These are phyloP conservation scores for Diaporthe caulivora DNA, from an alignment of 2,329 filamentous ascomycete genomes.

Conservation along the genomic window DNA sequence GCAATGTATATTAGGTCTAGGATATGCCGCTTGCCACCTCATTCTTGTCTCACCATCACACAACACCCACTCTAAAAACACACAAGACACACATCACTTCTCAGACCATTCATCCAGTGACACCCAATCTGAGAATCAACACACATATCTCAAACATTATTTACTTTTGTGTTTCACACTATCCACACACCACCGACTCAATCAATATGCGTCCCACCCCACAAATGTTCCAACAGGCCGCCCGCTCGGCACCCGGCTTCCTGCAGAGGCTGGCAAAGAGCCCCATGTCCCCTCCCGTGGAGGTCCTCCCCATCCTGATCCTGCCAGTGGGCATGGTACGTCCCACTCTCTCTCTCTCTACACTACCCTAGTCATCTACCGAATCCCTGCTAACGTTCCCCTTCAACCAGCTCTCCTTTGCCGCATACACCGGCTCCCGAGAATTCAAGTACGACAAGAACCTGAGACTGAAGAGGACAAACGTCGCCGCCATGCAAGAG, in stretches of 20 bases:
- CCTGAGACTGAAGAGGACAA: conserved; percentile 35
- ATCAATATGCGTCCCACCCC: conserved; percentile 39
- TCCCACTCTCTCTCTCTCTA: no score
- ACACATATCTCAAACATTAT: not conserved
- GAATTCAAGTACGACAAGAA: conserved; percentile 38
- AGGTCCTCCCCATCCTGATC: conserved; percentile 37
- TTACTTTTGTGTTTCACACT: not conserved
- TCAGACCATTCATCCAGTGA: conserved; percentile 11
- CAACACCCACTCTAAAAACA: not conserved
- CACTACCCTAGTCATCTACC: no score
- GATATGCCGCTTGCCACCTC: conserved; percentile 15
- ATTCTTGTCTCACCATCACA: conserved; percentile 32
- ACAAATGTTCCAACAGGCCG: conserved; percentile 33
- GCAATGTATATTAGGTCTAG: conserved; percentile 31
- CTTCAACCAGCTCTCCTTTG: conserved; percentile 36
- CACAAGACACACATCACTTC: conserved; percentile 20
- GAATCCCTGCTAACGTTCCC: no score
- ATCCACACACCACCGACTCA: not conserved
- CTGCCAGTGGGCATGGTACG: conserved; percentile 38
- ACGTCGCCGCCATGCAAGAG: conserved; percentile 24
- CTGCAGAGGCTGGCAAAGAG: conserved; percentile 33
- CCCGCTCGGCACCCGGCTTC: conserved; percentile 29
- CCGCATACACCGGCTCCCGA: conserved; percentile 34
- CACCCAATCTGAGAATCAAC: no score
- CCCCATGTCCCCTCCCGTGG: conserved; percentile 37